phyloP scores from a whole-genome alignment of 805 yeast genomes.

The Clavispora santaluciae region DNA sequence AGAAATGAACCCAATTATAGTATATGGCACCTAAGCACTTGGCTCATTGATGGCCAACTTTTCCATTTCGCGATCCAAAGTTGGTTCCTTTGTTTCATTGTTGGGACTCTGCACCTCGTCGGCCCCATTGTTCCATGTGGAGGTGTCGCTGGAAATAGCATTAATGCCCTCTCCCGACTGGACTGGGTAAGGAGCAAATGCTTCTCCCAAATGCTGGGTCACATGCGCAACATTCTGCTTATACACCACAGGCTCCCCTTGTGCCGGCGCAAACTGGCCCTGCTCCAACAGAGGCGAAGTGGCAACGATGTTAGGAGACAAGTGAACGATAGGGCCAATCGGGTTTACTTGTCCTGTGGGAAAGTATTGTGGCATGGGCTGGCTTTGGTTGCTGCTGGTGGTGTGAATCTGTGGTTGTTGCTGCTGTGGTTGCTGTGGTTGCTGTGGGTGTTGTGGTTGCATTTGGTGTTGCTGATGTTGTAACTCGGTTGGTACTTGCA shows the following conservation, averaged over 20 bases:
- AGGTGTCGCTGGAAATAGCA: not conserved
- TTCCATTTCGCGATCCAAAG: not conserved
- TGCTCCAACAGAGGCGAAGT: constrained; percentile 7
- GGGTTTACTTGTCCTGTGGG: constrained; percentile 31
- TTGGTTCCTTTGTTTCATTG: not conserved
- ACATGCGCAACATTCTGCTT: constrained; percentile 10
- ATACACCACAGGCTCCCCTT: constrained; percentile 5
- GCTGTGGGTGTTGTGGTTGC: constrained; percentile 1
- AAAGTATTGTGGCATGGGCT: constrained; percentile 32
- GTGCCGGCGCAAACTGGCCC: constrained; percentile 6
- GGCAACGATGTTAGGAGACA: constrained; percentile 7
- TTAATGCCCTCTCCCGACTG: constrained; percentile 4
- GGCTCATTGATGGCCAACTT: not conserved
- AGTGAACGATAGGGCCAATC: constrained; percentile 9
- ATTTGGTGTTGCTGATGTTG: constrained; percentile 19
- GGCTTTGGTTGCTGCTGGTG: not conserved
- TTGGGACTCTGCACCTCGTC: not conserved
- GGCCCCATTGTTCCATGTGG: not conserved
- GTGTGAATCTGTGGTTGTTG: not conserved
- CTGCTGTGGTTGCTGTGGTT: constrained; percentile 1
- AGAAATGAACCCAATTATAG: not conserved
- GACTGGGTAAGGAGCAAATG: constrained; percentile 11
- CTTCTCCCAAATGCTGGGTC: constrained; percentile 8
- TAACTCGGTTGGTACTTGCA: constrained; percentile 17
- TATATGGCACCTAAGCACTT: not conserved